Evolutionary conservation across 495 filamentous ascomycete genomes (phyloP).

Genomic region (Neohortaea acidophila): DNA sequence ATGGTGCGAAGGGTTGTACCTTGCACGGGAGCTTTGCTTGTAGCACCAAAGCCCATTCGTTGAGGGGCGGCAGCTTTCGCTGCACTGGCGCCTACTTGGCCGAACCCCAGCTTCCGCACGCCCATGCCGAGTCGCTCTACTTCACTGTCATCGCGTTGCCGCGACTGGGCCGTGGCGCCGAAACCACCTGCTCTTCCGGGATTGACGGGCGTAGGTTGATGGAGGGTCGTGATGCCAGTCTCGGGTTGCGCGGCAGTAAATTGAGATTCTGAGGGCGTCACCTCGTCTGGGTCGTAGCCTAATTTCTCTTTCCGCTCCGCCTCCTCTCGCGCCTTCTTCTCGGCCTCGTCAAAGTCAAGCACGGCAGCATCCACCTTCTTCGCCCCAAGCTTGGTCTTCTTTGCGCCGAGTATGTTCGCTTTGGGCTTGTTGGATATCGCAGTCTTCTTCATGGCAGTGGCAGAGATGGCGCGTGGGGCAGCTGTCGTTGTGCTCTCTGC

Average conservation of each 20-base stretch:
- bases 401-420: slow-evolving; percentile 71
- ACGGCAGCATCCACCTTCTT: slow-evolving; percentile 71
- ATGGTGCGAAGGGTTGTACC: slow-evolving; percentile 37
- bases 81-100: slow-evolving; percentile 58
- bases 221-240: slow-evolving; percentile 42
- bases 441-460: slow-evolving; percentile 61
- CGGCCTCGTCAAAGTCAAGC: slow-evolving; percentile 93
- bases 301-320: slow-evolving; percentile 91
- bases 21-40: slow-evolving; percentile 49
- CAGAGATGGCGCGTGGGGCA: slow-evolving; percentile 56
- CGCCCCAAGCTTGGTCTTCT: slow-evolving; percentile 81
- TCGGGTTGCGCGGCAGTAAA: slow-evolving; percentile 29
- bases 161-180: slow-evolving; percentile 36
- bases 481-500: slow-evolving; percentile 32
- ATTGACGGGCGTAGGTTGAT: slow-evolving; percentile 60
- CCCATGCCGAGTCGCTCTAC: slow-evolving; percentile 87
- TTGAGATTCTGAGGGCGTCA: slow-evolving; percentile 33
- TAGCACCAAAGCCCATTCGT: slow-evolving; percentile 74
- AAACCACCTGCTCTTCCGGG: slow-evolving; percentile 43
- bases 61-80: slow-evolving; percentile 41
- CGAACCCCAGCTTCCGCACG: slow-evolving; percentile 73
- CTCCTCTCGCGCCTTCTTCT: slow-evolving; percentile 93
- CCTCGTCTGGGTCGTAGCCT: slow-evolving; percentile 93
- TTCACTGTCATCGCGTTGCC: slow-evolving; percentile 53
- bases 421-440: slow-evolving; percentile 34